Percentiles rank a stretch among this genome's conserved stretches.
phyloP scores from a whole-genome alignment of 2,329 filamentous ascomycete species.

The Fusarium sp. region DNA sequence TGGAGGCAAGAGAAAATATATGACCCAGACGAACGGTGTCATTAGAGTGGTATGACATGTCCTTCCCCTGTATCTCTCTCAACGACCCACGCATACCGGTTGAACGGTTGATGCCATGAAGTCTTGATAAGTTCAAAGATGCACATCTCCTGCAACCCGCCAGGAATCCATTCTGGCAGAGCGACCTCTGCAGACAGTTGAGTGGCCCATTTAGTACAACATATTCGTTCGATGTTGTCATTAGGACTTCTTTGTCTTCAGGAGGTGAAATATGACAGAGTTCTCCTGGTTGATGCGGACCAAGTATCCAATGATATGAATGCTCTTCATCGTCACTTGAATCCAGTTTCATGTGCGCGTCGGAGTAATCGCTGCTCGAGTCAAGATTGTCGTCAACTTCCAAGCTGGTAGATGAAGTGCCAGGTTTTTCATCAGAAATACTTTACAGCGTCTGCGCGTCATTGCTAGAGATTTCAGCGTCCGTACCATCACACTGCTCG shows the following conservation, averaged over 20 bases:
- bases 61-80: accelerated
- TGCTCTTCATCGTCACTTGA: background rate
- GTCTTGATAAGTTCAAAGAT: background rate
- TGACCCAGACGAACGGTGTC: background rate
- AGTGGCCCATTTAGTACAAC: background rate
- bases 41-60: accelerated
- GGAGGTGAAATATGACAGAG: background rate
- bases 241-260: background rate
- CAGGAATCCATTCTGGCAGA: background rate
- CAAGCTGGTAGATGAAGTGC: no score
- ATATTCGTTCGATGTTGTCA: background rate
- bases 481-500: no score
- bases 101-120: background rate
- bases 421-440: accelerated
- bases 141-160: background rate
- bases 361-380: no score
- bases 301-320: background rate
- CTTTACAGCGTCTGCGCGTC: no score
- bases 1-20: background rate
- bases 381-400: no score
- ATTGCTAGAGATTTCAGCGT: no score
- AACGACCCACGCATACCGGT: background rate
- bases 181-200: background rate
- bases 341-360: accelerated
- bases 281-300: background rate